Evolutionary conservation across 1,284 basidiomycete genomes (phyloP), one percentile per base, ranked within the genome.

Genomic region (Gomphus sp.): DNA sequence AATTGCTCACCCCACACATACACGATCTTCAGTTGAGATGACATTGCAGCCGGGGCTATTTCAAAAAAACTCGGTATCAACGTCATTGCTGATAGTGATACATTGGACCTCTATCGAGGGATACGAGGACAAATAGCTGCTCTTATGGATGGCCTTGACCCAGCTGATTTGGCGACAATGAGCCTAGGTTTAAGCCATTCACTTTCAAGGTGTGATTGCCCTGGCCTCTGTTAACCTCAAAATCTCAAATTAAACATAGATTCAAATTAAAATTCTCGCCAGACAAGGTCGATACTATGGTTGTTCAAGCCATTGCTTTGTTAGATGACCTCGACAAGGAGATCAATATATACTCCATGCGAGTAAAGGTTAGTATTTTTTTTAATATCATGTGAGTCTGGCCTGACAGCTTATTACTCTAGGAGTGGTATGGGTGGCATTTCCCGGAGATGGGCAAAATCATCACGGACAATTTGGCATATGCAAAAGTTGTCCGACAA

Each of bases 381-480:
- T 28, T 33, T 12, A 37, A 16, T 44, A 52, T 11, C 22, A 18
- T 45, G 31, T 45, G 60, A 57, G 64, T n/a, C 47, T 47, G 4
- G 59, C 49, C 55, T 65, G 34, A 54, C 60, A 50, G 58, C 14
- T 61, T 61, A 44, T 50, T 54, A 56, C 57, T 62, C 7, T 64
- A 93, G 91, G 96, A 98, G 81, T 99, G 96, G 96, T 99, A 98
- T 70, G 96, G 96, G 28, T 99, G 96, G 96, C 96, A 99, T 78
- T 98, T 98, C 82, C 96, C 96, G 10, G 96, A 99, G 75, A 93
- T 99, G 89, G 91, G 89, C 66, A 98, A 98, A 78, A 98, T 99
- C 72, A 90, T 98, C 66, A 85, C 88, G 64, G 96, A 99, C 79
- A 99, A 97, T 75, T 77, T 96, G 59, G 94, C 95, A 28, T 99